These are phyloP conservation scores for Ziziphus jujuba DNA, from an alignment of 306 rosid species.

Conservation along the genomic window DNA sequence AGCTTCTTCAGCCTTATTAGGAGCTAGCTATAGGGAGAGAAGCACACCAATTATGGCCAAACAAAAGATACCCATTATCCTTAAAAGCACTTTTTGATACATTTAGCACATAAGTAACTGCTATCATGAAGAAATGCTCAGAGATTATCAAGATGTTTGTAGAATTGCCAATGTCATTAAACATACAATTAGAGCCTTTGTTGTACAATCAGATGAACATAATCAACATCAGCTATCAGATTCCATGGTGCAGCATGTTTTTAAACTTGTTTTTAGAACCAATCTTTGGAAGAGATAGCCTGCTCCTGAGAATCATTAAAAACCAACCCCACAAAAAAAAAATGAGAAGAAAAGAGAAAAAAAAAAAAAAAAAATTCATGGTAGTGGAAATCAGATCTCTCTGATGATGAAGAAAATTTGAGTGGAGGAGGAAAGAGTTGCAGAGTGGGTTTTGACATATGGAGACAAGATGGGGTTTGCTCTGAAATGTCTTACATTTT, in stretches of 20 bases:
- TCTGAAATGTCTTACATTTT: constrained; percentile 30
- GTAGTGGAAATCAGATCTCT: too few species aligned
- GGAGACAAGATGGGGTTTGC: constrained; percentile 51
- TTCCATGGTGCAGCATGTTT: constrained; percentile 24
- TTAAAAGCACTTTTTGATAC: background rate
- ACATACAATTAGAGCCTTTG: background rate
- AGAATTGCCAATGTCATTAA: constrained; percentile 10
- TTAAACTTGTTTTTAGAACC: constrained; percentile 8
- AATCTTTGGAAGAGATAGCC: constrained; percentile 4
- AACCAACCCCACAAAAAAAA: constrained; percentile 8
- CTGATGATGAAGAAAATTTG: too few species aligned
- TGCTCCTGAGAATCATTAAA: background rate
- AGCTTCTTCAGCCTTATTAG: background rate
- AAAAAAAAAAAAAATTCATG: constrained; percentile 16
- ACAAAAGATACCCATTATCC: constrained; percentile 21
- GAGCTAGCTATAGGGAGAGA: constrained; percentile 3
- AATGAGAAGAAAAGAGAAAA: background rate
- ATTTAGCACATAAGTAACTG: background rate
- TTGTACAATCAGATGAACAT: constrained; percentile 18
- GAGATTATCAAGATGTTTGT: constrained; percentile 9
- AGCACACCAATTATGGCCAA: constrained; percentile 1
- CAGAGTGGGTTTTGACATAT: constrained; percentile 23
- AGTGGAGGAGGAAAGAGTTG: constrained; percentile 23
- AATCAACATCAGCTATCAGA: constrained; percentile 22
- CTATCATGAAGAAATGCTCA: constrained; percentile 7